Conservation (phyloP, 208 protist genomes). For the Novymonas esmeraldas region DNA sequence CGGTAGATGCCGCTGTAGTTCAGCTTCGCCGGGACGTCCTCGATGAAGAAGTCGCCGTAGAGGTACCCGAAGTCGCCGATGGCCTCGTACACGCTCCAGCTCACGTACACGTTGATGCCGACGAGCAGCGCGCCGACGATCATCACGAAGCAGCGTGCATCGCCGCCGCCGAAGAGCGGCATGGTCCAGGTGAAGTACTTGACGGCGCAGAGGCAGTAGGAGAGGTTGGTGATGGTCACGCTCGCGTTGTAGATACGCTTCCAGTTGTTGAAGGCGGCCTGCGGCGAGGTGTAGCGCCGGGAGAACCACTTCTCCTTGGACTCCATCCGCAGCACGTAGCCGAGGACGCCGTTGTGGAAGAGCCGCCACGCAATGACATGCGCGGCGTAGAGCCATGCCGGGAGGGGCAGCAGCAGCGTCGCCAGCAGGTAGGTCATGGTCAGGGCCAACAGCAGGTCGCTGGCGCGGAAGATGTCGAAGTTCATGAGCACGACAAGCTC, state of each 20-base stretch:
- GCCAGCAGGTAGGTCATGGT: constrained; percentile 62
- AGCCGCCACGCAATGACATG: constrained; percentile 88
- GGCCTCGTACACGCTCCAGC: constrained; percentile 78
- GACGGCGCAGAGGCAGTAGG: constrained; percentile 52
- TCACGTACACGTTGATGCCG: constrained; percentile 87
- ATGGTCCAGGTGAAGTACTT: constrained; percentile 51
- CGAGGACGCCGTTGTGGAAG: constrained; percentile 78
- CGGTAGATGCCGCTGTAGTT: constrained; percentile 95
- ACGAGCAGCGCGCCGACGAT: constrained; percentile 64
- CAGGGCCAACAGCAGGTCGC: constrained; percentile 82
- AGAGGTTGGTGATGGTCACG: constrained; percentile 65
- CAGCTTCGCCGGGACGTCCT: constrained; percentile 67
- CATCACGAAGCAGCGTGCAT: constrained; percentile 49
- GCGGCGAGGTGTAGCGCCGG: constrained; percentile 59
- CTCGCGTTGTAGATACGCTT: constrained; percentile 88
- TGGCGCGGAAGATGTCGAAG: constrained; percentile 77
- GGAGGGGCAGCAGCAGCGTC: constrained; percentile 57
- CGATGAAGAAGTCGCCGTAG: constrained; percentile 93
- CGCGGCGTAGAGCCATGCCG: constrained; percentile 41
- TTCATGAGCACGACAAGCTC: constrained; percentile 81
- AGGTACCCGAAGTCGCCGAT: constrained; percentile 94
- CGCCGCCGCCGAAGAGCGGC: constrained; percentile 38
- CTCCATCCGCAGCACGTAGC: constrained; percentile 77
- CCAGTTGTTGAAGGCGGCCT: constrained; percentile 91
- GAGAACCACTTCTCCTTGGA: constrained; percentile 78